Evolutionary conservation across 2,329 filamentous ascomycete genomes (phyloP), one percentile per base, ranked within the genome.

Genomic region (Diaporthe helianthi): DNA sequence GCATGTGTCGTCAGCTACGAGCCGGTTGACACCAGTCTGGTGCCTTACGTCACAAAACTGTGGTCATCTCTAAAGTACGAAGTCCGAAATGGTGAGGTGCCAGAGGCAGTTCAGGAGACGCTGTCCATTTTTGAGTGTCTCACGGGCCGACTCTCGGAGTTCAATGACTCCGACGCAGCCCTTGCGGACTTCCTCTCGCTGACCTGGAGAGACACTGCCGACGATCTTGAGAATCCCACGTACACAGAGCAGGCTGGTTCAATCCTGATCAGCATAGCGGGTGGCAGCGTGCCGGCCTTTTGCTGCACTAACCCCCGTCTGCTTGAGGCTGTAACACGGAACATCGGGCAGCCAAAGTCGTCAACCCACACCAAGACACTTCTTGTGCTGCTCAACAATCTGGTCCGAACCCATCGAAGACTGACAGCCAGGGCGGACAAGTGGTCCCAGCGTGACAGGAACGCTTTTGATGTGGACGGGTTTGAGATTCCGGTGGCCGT

Each of bases 51-150:
- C 22, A 80, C 83, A 61, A 81, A 84, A 53, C 83, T 88, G 55
- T 89, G 87, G 87, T 80, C 81, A 36, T 86, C 86, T n/a, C 83
- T 89, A 55, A 89, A 89, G 74, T 89, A 88, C 71, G 87, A 89
- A 72, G 87, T 89, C 15, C 84, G 87, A 41, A 88, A 89, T 66
- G 87, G 87, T 15, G 87, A 89, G 70, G 82, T 87, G 10, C 83
- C 85, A 70, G 87, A 89, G 71, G 83, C 83, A 0, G 85, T 89
- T 17, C 84, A 87, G 74, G 83, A 83, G 3, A 88, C 87, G 0
- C 77, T 89, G 19, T 83, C 84, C 54, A 85, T 87, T 4, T 82
- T 89, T 65, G 82, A 83, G 41, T 80, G 84, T 12, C 79, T 88
- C 3, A 80, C 85, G 81, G 12, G 82, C 79, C 4, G 79, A 67